phyloP scores from a whole-genome alignment of 768 basidiomycete genomes.

The Hygrocybe punicea region DNA sequence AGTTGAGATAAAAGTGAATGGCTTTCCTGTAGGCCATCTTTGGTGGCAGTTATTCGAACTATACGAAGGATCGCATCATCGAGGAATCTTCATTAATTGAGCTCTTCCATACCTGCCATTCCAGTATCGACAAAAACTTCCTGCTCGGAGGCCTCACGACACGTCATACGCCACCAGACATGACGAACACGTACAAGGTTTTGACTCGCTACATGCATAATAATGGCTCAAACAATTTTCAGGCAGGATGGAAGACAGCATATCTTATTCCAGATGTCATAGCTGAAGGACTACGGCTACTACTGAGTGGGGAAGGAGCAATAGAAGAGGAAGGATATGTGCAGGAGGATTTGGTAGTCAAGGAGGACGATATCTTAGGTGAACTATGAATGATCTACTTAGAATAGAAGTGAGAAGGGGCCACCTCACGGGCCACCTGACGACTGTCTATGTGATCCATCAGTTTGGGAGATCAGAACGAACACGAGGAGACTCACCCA shows the following conservation, averaged over 20 bases:
- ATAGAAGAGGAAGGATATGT: background rate
- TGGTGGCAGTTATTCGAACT: conserved; percentile 20
- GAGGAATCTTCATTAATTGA: background rate
- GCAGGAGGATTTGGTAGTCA: background rate
- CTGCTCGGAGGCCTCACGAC: background rate
- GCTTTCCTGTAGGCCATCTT: conserved; percentile 1
- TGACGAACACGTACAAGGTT: background rate
- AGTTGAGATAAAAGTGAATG: background rate
- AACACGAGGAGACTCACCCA: no score
- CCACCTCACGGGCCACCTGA: no score
- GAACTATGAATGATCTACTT: background rate
- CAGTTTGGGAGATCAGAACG: no score
- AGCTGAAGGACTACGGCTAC: background rate
- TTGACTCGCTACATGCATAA: background rate
- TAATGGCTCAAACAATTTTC: background rate
- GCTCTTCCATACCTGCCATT: background rate
- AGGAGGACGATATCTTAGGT: background rate
- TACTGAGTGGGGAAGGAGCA: background rate
- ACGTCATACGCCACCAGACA: background rate
- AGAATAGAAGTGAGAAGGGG: no score
- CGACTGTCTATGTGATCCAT: no score
- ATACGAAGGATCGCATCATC: conserved; percentile 6
- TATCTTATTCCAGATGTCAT: background rate
- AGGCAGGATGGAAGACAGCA: background rate
- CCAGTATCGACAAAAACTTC: background rate